Conservation (phyloP, 1,139 yeast genomes). For the Taphrina deformans region DNA sequence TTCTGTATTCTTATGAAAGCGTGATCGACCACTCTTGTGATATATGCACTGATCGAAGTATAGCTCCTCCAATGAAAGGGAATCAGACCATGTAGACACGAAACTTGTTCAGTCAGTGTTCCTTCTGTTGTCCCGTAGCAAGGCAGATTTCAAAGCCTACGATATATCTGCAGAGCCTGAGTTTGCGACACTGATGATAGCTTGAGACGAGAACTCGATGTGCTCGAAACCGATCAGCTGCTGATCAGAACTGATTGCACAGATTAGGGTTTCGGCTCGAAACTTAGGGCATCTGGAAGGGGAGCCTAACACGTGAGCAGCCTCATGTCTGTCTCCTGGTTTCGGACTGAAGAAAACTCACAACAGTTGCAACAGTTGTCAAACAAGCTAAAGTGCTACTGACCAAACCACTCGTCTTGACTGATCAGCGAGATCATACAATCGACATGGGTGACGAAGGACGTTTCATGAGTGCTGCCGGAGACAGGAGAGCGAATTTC, state of each 20-base stretch:
- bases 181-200: too few relatives aligned
- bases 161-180: too few relatives aligned
- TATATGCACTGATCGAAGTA: too few relatives aligned
- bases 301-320: not conserved
- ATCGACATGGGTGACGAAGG: conserved; percentile 24
- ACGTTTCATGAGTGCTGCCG: conserved; percentile 56
- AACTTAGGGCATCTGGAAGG: not conserved
- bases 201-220: too few relatives aligned
- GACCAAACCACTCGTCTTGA: not conserved
- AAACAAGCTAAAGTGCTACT: not conserved
- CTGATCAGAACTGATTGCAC: not conserved
- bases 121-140: too few relatives aligned
- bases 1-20: too few relatives aligned
- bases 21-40: too few relatives aligned
- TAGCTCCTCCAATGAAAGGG: too few relatives aligned
- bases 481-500: conserved; percentile 94
- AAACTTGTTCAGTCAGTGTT: too few relatives aligned
- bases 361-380: not conserved
- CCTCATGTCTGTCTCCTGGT: conserved; percentile 7
- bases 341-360: conserved; percentile 2
- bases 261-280: not conserved
- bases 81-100: too few relatives aligned
- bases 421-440: not conserved
- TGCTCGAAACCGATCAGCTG: not conserved
- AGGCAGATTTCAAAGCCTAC: too few relatives aligned